Evolutionary conservation across 2,329 filamentous ascomycete species (phyloP), one percentile per base, ranked within the genome.

Genomic region (Verticillium klebahnii): DNA sequence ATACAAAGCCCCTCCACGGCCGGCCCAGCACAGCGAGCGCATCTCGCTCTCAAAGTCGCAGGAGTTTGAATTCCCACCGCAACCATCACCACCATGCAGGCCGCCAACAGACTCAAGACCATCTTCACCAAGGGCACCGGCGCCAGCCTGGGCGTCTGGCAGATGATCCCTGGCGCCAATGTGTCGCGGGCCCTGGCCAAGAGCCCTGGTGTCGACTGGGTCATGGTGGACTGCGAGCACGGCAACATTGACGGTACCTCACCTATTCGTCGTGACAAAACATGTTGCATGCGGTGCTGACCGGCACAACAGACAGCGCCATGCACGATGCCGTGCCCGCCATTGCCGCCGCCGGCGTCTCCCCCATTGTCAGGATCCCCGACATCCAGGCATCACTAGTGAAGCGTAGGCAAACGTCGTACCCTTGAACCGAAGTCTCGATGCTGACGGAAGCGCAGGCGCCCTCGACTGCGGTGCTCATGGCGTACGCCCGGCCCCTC

Each of bases 121-220:
- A 77, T 77, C n/a, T 80, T 87, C 63, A 68, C 72, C 29, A 77
- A 80, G 64, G 79, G 77, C 59, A 77, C 73, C 59, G 73, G 75
- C 29, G 74, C 82, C 6, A 80, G 82, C 57, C 77, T 86, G 66
- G 86, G 86, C 3, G 77, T 83, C 60, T 89, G 85, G 86, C 86
- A 89, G 74, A 86, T 86, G 78, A 73, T 88, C 60, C 85, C 86
- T 0, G 84, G 85, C 0, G 77, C 80, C 55, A 87, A 88, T 64
- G 74, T 88, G 14, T 85, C 85, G 5, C 79, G 86, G 60, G 73
- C 81, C 19, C 75, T 91, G 57, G 87, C 89, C 1, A 77, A 85
- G 60, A 82, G 81, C 2, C 74, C 82, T 1, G 88, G 86, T 1
- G 80, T 88, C 1, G 88, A 90, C 69, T 90, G 88, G 81, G 83